These are phyloP conservation scores for Umbelopsis ramanniana DNA, from an alignment of 192 early-diverging fungal species.

Conservation along the genomic window DNA sequence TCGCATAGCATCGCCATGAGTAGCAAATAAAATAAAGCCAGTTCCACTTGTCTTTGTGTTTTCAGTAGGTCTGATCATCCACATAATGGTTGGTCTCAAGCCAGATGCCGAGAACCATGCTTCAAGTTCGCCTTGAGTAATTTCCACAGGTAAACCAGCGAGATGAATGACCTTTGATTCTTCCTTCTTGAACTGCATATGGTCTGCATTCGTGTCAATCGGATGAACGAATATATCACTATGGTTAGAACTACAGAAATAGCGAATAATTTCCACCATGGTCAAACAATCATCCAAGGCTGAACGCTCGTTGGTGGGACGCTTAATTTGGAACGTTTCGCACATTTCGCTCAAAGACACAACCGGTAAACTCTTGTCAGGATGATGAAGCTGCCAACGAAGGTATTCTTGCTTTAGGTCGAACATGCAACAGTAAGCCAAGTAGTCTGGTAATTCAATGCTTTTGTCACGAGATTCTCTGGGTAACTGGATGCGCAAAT, in stretches of 20 bases:
- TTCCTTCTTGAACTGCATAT: conserved; percentile 66
- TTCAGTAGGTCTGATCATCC: conserved; percentile 62
- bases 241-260: conserved; percentile 53
- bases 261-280: conserved; percentile 61
- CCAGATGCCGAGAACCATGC: conserved; percentile 60
- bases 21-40: conserved; percentile 67
- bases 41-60: conserved; percentile 65
- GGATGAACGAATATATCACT: conserved; percentile 63
- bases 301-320: conserved; percentile 51
- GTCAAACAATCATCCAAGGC: conserved; percentile 67
- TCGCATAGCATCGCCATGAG: conserved; percentile 67
- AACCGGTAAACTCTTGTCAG: conserved; percentile 52
- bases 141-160: conserved; percentile 62
- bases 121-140: conserved; percentile 65
- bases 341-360: conserved; percentile 65
- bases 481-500: conserved; percentile 70
- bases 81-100: conserved; percentile 58
- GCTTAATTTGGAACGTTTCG: conserved; percentile 52
- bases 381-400: conserved; percentile 65
- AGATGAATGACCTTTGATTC: conserved; percentile 68
- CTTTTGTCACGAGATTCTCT: conserved; percentile 68
- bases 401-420: conserved; percentile 70
- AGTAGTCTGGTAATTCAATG: conserved; percentile 59
- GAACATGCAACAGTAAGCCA: conserved; percentile 65
- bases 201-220: conserved; percentile 64